A percentile compares a stretch with the other conserved stretches of the same genome.
phyloP scores from a whole-genome alignment of 345 rosid genomes.

The Linum trigynum region DNA sequence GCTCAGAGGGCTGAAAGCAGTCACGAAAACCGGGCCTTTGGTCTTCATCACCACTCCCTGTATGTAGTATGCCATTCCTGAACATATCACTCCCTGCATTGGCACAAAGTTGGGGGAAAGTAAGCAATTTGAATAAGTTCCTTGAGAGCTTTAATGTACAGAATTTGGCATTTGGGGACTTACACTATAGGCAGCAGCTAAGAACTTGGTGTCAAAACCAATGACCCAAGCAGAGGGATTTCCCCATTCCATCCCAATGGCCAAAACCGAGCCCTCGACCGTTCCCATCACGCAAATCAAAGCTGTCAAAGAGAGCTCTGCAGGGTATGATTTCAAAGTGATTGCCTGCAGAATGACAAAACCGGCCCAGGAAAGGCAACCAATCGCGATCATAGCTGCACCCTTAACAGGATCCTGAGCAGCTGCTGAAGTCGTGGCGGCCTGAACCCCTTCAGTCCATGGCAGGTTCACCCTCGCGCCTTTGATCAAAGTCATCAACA shows the following conservation, averaged over 20 bases:
- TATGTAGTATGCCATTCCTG: conserved; percentile 46
- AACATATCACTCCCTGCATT: conserved; percentile 49
- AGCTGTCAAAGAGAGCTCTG: conserved; percentile 56
- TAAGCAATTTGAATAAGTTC: neutral
- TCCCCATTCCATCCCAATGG: conserved; percentile 39
- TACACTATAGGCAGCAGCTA: conserved; percentile 41
- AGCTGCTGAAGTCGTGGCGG: conserved; percentile 11
- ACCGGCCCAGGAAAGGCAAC: conserved; percentile 49
- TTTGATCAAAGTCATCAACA: conserved; percentile 67
- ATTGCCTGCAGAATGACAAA: conserved; percentile 66
- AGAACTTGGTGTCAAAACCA: conserved; percentile 29
- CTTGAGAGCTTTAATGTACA: neutral
- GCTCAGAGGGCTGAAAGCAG: conserved; percentile 51
- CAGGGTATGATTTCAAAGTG: conserved; percentile 47
- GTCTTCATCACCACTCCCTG: conserved; percentile 48
- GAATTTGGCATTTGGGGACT: conserved; percentile 6
- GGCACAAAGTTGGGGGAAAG: neutral
- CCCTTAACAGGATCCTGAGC: conserved; percentile 49
- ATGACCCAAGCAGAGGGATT: conserved; percentile 46
- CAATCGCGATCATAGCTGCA: conserved; percentile 38
- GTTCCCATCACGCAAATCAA: conserved; percentile 52
- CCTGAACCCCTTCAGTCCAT: conserved; percentile 43
- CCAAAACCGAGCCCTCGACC: conserved; percentile 38
- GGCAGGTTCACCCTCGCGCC: conserved; percentile 56
- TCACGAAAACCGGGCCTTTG: conserved; percentile 63